Base-by-base conservation (phyloP, 1,139 yeast species). In the Insectozyma bohioensis region DNA sequence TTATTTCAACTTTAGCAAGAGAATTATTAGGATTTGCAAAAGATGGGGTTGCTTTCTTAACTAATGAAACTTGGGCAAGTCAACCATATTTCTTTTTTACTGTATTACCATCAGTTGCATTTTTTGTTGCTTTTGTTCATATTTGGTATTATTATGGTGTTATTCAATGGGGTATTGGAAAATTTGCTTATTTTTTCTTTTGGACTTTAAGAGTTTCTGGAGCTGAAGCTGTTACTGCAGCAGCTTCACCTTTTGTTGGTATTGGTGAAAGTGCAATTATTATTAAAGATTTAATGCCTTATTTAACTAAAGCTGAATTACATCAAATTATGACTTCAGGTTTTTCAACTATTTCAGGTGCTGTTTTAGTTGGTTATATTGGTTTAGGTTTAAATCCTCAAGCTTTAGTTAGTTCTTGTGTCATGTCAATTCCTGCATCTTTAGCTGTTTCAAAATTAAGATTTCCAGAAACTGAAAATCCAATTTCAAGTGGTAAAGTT, bases 401-500 rank as follows among this genome's bases (percentile, higher is more conserved):
- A 51, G 84, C 84, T 6, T 63, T 79, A 47, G 77, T 79, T 16
- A 73, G 82, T 13, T 75, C 83, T 17, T 79, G 85, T 66, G 81
- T 79, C 40, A 79, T 79, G 85, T 78, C 84, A 2, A 78, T 79
- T 51, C 85, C 85, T 5, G 81, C 82, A 19, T 74, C 83, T 7
- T 61, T 79, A 40, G 82, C 84, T 7, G 74, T 78, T 16, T 76
- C 85, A 12, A 78, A 78, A 51, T 63, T 79, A 45, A 68, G 85
- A 54, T 65, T 60, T 45, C 85, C 85, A 11, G 85, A 79, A 51
- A 68, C 75, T 12, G 84, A 79, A 46, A 68, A 62, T 39, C 69
- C 84, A 2, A 47, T 78, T 26, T 70, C 84, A 15, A 56, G 67
- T 36, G 80, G 81, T 30, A 61, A 59, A 35, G 67, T 72, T 23